Conservation (phyloP, 2,329 filamentous ascomycete species). For the Fusarium luffae region DNA sequence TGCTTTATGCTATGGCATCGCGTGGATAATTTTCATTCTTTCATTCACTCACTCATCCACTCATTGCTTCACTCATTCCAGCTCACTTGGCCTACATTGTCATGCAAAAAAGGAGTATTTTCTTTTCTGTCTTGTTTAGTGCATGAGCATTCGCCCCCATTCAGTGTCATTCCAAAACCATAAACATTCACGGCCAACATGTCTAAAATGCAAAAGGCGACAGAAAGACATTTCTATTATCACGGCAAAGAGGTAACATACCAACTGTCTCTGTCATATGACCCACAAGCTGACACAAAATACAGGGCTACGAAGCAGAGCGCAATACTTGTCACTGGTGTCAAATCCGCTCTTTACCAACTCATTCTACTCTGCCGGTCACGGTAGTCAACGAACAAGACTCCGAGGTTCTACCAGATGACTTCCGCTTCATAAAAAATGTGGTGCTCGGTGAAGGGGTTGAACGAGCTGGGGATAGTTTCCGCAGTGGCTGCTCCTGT, state of each 20-base stretch:
- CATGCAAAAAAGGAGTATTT: neutral
- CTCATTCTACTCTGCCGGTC: slow-evolving; percentile 62
- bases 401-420: slow-evolving; percentile 63
- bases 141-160: neutral
- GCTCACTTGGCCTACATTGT: neutral
- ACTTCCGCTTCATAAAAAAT: slow-evolving; percentile 75
- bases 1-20: neutral
- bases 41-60: neutral
- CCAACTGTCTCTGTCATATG: neutral
- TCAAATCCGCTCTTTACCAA: slow-evolving; percentile 66
- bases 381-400: slow-evolving; percentile 74
- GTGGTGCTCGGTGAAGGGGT: slow-evolving; percentile 71
- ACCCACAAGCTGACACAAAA: neutral
- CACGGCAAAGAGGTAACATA: slow-evolving; percentile 55
- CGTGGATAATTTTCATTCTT: neutral
- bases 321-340: slow-evolving; percentile 68
- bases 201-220: slow-evolving; percentile 59
- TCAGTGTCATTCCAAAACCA: neutral
- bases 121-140: neutral
- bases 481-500: slow-evolving; percentile 78
- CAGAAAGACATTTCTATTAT: slow-evolving; percentile 61
- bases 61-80: neutral
- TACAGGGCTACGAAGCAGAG: slow-evolving; percentile 53
- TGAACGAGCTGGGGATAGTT: slow-evolving; percentile 66
- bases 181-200: neutral